Base-by-base conservation (phyloP, 768 basidiomycete species). In the Tricholoma terreum region DNA sequence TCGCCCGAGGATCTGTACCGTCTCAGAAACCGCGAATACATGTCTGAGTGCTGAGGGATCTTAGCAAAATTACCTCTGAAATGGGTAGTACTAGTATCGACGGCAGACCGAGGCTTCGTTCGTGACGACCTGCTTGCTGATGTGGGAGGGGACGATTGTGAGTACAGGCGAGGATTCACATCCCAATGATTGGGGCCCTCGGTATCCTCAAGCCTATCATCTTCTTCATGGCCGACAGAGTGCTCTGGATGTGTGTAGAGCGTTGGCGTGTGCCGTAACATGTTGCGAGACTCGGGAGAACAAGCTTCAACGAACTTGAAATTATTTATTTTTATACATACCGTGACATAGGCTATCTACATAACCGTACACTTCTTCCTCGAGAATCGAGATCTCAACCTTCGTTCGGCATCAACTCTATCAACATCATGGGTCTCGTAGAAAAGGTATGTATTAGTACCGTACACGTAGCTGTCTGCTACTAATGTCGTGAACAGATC, bases 21-120 rank as follows among this genome's bases (percentile, higher is more conserved):
- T 61, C 80, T 83, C 42, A 92, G 84, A 67, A 92, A 92, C 66
- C 91, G 89, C 19, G 87, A 84, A 73, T 92, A 92, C 19, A 89
- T 80, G 64, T 89, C 84, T 17, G 84, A 67, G 57, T 75, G 74
- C 61, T 75, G 73, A 33, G 65, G 67, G 24, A 61, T 60, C 42
- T 60, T 56, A 31, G 38, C 56, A 14, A 56, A 54, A 21, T 55
- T 54, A 27, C 35, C 55, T 30, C 54, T 58, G 38, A 54, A 58
- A n/a, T 58, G 60, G 35, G 52, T 34, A 54, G 62, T 17, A 40
- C 57, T 59, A 22, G 58, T 27, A 10, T 63, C 62, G 22, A 49
- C 30, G 17, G 55, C 46, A 65, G 64, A 58, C 61, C 61, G 58
- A 67, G 69, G 65, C 58, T 71, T 69, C 45, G 56, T 67, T 54